Base-by-base conservation (phyloP, 768 basidiomycete species). In the Suillus discolor region DNA sequence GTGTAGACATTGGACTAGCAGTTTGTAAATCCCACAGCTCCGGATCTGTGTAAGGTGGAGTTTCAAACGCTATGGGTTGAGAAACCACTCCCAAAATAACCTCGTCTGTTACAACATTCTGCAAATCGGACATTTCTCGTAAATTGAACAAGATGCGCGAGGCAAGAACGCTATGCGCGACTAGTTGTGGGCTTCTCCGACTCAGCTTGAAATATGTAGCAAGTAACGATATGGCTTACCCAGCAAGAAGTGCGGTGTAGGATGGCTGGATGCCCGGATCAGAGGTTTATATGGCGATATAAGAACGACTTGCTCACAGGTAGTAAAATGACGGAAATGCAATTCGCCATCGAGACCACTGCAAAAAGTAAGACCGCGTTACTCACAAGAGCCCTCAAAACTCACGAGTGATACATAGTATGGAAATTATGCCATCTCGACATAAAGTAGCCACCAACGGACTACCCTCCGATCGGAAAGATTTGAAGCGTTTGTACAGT, bases 361-460 rank as follows among this genome's bases (percentile, higher is more conserved):
- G 36, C 36, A 3, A 38, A 38, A 57, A 23, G 36, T 38, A 57
- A 57, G 55, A 13, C 7, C 36, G 3, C 4, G 13, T 23, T 13
- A n/a, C 54, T 13, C 9, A 23, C 28, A 36, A n/a, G 36, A 38
- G 3, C 36, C 55, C 38, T 38, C 7, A 20, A 38, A 13, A 53
- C 61, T 61, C 44, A 61, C 61, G 25, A 20, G 44, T 38, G 4
- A 61, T 61, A 18, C 61, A 61, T 15, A 61, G n/a, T 20, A 61
- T 28, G 9, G 18, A 61, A 20, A 54, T 28, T 20, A 61, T 5
- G n/a, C 28, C 61, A 54, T 53, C 41, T 15, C 44, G 61, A 54
- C 1, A 53, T 28, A 61, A 7, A 42, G 44, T 23, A 53, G 4
- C 13, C 41, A 18, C 9, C n/a, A 61, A 11, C 6, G 16, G 15